Evolutionary conservation across 371 early-diverging fungal genomes (phyloP), one percentile per base, ranked within the genome.

Genomic region (Basidiobolus meristosporus): DNA sequence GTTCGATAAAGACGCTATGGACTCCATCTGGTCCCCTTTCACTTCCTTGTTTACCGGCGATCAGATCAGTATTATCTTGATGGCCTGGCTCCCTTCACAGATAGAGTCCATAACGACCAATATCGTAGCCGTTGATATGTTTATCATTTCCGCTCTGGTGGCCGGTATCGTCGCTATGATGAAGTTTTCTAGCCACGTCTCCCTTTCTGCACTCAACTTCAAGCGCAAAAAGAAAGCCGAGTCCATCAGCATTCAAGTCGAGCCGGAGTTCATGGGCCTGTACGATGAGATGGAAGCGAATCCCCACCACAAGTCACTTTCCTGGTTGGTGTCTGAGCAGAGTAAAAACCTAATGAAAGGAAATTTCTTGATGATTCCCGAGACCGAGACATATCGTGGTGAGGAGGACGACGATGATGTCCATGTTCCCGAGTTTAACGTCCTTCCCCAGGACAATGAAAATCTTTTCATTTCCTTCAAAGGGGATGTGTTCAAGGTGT

Each of bases 91-190:
- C 23, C 60, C 60, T 10, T 20, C 18, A 21, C 36, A 50, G 35
- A 22, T 54, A 5, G 37, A 31, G 18, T 15, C 22, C 11, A 38
- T 53, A 37, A 33, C 53, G 15, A 45, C 62, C 10, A 56, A 54
- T 6, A 49, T 54, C 35, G 42, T 51, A 22, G 53, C 57, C 3
- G 52, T 61, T 3, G 59, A 61, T 45, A 59, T 61, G 59, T 61
- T 61, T 43, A 28, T 54, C 10, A 48, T 50, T 17, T 46, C 52
- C 16, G 39, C 46, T 2, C 12, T 49, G 7, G 57, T 50, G n/a
- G 47, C 55, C 1, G 31, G 40, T 12, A 11, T 50, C 3, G 45
- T 52, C 30, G 46, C 58, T 28, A n/a, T 52, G 7, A 16, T 52
- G 15, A 37, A 15, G 20, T 22, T 23, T 17, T 29, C 35, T 6